phyloP scores from a whole-genome alignment of 2,329 filamentous ascomycete species.

The Aspergillus sclerotialis region DNA sequence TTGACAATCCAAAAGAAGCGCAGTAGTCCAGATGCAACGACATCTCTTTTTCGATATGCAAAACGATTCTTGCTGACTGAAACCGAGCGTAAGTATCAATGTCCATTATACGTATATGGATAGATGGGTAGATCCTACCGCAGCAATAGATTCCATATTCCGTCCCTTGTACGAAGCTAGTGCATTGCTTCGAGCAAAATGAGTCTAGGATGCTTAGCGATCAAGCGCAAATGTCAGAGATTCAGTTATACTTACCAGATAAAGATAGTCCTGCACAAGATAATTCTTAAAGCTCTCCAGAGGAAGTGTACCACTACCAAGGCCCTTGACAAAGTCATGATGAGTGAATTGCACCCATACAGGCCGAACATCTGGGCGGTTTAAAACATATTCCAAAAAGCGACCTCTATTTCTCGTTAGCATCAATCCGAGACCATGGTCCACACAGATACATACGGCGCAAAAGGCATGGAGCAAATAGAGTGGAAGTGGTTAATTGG shows the following conservation, averaged over 20 bases:
- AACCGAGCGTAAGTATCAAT: conserved; percentile 2
- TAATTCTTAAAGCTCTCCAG: conserved; percentile 78
- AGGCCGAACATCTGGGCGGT: conserved; percentile 63
- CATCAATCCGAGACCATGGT: conserved; percentile 2
- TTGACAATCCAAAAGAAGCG: conserved; percentile 67
- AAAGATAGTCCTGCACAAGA: conserved; percentile 87
- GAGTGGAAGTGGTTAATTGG: conserved; percentile 65
- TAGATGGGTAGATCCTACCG: conserved; percentile 42
- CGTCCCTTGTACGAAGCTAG: conserved; percentile 80
- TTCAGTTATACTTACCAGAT: conserved; percentile 52
- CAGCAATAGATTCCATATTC: conserved; percentile 63
- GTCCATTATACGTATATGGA: conserved; percentile 1
- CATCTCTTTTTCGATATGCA: conserved; percentile 73
- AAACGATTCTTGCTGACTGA: conserved; percentile 62
- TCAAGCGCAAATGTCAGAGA: not conserved
- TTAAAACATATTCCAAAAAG: conserved; percentile 77
- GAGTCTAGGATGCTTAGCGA: conserved; percentile 47
- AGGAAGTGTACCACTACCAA: conserved; percentile 70
- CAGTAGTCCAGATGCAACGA: conserved; percentile 78
- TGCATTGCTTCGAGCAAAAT: conserved; percentile 82
- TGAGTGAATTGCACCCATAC: conserved; percentile 72
- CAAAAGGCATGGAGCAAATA: conserved; percentile 52
- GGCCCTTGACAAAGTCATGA: conserved; percentile 71
- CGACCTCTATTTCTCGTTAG: conserved; percentile 48
- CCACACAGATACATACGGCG: conserved; percentile 37